Evolutionary conservation across 352 stramenopile genomes (phyloP).

Genomic region (Pseudoperonospora humuli): DNA sequence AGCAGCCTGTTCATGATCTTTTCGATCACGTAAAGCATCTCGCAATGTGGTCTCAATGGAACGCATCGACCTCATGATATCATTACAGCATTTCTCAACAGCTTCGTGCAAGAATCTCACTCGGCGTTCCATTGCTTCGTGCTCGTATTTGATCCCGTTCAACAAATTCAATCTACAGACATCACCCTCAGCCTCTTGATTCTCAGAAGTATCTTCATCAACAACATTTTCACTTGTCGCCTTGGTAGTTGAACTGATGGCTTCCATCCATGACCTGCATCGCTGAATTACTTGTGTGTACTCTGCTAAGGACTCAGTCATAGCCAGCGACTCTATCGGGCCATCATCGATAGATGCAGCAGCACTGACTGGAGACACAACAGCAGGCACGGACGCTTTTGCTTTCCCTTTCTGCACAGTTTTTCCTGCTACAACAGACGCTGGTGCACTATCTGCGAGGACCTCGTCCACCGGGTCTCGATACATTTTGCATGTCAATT

Average conservation of each 20-base stretch:
- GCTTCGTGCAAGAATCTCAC: constrained; percentile 43
- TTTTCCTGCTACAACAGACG: too few species aligned
- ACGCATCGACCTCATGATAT: constrained; percentile 37
- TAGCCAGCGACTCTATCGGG: too few species aligned
- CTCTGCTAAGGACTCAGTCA: constrained; percentile 34
- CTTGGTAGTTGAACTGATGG: constrained; percentile 13
- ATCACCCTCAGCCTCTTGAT: constrained; percentile 18
- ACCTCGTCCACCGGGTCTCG: constrained; percentile 27
- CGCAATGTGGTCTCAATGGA: constrained; percentile 45
- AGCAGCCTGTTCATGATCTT: constrained; percentile 37
- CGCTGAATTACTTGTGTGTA: constrained; percentile 42
- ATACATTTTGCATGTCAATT: constrained; percentile 36
- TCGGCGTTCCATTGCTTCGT: constrained; percentile 39
- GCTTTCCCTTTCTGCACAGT: too few species aligned
- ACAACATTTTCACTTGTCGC: constrained; percentile 12
- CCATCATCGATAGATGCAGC: too few species aligned
- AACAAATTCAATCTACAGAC: constrained; percentile 41
- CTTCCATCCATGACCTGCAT: constrained; percentile 34
- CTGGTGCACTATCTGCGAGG: too few species aligned
- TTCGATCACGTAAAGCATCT: constrained; percentile 31
- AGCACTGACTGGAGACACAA: too few species aligned
- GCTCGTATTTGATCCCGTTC: constrained; percentile 54
- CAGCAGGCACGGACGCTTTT: too few species aligned
- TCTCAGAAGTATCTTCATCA: too few species aligned
- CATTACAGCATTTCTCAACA: constrained; percentile 33